Evolutionary conservation across 176 grass and related monocot genomes (phyloP).

Genomic region (Alloteropsis semialata): DNA sequence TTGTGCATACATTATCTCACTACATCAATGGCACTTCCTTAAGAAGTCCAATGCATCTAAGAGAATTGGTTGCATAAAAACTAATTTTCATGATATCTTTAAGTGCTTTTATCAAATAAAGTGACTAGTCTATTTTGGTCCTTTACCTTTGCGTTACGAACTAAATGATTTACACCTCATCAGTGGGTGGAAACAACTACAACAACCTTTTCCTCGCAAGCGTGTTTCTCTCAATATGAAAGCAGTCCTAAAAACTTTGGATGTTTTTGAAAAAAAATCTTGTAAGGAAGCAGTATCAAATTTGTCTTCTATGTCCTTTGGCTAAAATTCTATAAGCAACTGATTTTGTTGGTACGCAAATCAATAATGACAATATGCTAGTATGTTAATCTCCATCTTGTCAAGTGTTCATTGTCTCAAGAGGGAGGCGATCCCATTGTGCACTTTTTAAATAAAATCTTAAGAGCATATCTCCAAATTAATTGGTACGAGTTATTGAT

Average conservation of each 20-base stretch:
- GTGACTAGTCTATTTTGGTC: background rate
- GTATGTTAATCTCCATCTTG: too few relatives aligned
- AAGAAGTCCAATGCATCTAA: too few relatives aligned
- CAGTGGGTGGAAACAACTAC: background rate
- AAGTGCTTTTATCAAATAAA: too few relatives aligned
- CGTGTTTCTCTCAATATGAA: background rate
- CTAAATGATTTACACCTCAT: background rate
- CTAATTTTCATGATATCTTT: too few relatives aligned
- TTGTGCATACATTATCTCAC: too few relatives aligned
- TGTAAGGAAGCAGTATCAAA: background rate
- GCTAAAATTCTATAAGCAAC: background rate
- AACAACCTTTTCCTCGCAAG: background rate
- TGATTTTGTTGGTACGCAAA: background rate
- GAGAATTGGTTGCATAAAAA: too few relatives aligned
- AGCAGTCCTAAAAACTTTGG: background rate
- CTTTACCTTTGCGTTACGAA: background rate
- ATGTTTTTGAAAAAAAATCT: background rate
- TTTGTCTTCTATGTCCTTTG: background rate
- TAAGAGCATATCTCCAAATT: background rate
- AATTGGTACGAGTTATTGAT: background rate
- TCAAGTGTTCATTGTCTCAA: background rate
- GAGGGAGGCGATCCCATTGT: too few relatives aligned
- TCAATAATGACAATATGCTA: background rate
- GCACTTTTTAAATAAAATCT: background rate
- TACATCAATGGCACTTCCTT: too few relatives aligned